Evolutionary conservation across 805 yeast genomes (phyloP).

Genomic region (Millerozyma miso): DNA sequence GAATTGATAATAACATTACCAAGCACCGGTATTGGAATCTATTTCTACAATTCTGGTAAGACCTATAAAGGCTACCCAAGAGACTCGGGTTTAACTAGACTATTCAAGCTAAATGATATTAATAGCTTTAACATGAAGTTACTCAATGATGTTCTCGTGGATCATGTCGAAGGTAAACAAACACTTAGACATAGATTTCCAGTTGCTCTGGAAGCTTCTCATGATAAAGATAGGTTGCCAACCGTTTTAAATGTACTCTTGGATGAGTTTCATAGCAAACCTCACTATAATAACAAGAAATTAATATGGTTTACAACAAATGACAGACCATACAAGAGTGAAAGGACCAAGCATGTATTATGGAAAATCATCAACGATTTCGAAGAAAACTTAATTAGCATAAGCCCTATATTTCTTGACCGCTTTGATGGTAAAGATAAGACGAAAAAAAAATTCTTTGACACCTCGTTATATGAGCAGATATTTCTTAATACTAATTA

Average conservation of each 20-base stretch:
- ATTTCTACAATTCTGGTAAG: slow-evolving; percentile 48
- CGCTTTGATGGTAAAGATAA: slow-evolving; percentile 11
- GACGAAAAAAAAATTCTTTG: slow-evolving; percentile 23
- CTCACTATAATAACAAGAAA: slow-evolving; percentile 50
- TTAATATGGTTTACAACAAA: slow-evolving; percentile 72
- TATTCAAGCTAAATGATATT: slow-evolving; percentile 52
- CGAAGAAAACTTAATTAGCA: slow-evolving; percentile 46
- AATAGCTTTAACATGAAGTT: slow-evolving; percentile 55
- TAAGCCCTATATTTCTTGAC: slow-evolving; percentile 63
- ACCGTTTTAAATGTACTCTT: slow-evolving; percentile 47
- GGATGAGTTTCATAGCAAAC: slow-evolving; percentile 50
- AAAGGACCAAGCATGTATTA: slow-evolving; percentile 43
- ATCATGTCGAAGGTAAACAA: slow-evolving; percentile 19
- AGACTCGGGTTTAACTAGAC: slow-evolving; percentile 41
- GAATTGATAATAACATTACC: slow-evolving; percentile 64
- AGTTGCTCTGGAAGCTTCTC: slow-evolving; percentile 11
- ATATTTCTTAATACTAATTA: slow-evolving; percentile 50
- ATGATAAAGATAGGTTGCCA: slow-evolving; percentile 21
- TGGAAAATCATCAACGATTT: slow-evolving; percentile 59
- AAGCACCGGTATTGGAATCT: slow-evolving; percentile 71
- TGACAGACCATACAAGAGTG: slow-evolving; percentile 56
- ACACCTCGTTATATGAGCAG: slow-evolving; percentile 47
- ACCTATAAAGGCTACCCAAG: slow-evolving; percentile 26
- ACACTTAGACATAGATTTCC: slow-evolving; percentile 1
- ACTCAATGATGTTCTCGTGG: slow-evolving; percentile 48